Conservation (phyloP, 805 yeast genomes). For the Schwanniomyces occidentalis region DNA sequence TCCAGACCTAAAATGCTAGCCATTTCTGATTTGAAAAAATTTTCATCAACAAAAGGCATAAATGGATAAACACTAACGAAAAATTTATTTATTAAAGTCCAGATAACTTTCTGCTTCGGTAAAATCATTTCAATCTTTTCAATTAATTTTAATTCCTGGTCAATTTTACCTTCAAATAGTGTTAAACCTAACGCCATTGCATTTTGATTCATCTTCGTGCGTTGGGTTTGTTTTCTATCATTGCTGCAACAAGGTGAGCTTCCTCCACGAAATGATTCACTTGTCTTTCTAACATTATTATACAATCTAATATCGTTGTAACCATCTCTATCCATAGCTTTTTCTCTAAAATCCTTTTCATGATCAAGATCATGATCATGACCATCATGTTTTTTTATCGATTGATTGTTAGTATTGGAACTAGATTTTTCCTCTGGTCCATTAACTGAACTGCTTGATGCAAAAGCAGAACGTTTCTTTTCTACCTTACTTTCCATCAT, state of each 20-base stretch:
- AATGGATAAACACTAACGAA: conserved; percentile 62
- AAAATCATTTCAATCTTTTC: conserved; percentile 43
- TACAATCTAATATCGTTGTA: conserved; percentile 22
- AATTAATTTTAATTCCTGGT: conserved; percentile 37
- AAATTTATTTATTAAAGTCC: conserved; percentile 58
- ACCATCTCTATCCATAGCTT: conserved; percentile 26
- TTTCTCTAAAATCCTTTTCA: conserved; percentile 22
- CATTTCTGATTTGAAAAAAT: conserved; percentile 44
- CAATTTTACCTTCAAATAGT: conserved; percentile 28
- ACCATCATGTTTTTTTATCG: not conserved
- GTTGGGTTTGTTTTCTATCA: conserved; percentile 7
- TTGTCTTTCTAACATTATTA: conserved; percentile 5
- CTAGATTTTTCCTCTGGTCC: not conserved
- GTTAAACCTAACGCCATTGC: conserved; percentile 37
- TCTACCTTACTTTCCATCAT: conserved; percentile 6
- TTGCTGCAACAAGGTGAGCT: conserved; percentile 1
- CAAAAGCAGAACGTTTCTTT: not conserved
- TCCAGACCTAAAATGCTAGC: conserved; percentile 45
- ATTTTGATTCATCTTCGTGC: conserved; percentile 24
- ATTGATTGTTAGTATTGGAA: too few species aligned
- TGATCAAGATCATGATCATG: conserved; percentile 4
- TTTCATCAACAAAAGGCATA: conserved; percentile 68
- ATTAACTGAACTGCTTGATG: not conserved
- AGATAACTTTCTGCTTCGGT: conserved; percentile 56
- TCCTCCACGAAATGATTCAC: not conserved